Evolutionary conservation across 1,284 basidiomycete genomes (phyloP).

Genomic region (Fistulina hepatica): DNA sequence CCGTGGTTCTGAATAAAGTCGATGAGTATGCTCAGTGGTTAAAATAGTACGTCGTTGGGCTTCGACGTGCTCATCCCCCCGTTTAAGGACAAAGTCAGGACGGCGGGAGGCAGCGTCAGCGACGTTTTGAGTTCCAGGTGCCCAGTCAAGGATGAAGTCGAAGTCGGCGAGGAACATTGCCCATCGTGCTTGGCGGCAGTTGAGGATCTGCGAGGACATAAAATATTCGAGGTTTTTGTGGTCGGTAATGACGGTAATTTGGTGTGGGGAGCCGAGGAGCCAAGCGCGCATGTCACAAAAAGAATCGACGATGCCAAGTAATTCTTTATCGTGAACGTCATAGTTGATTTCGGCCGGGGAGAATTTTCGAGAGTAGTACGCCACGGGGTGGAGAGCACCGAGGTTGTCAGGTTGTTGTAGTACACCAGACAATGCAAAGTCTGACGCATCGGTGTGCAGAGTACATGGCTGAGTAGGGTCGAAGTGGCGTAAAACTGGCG

Average conservation of each 20-base stretch:
- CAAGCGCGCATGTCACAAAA: constrained; percentile 14
- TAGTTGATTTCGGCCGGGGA: constrained; percentile 29
- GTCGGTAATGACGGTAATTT: constrained; percentile 14
- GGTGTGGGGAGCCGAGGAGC: constrained; percentile 7
- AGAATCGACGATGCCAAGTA: constrained; percentile 24
- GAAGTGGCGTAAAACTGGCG: constrained; percentile 27
- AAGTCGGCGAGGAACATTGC: constrained; percentile 6
- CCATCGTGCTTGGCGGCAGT: constrained; percentile 5
- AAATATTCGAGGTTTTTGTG: constrained; percentile 17
- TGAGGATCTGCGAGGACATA: constrained; percentile 3
- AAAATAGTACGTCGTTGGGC: no score
- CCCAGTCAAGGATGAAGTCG: constrained; percentile 17
- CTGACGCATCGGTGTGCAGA: constrained; percentile 25
- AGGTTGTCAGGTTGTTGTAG: constrained; percentile 8
- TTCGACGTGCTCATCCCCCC: no score
- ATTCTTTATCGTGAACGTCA: constrained; percentile 32
- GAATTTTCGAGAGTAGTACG: constrained; percentile 24
- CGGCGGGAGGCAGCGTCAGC: constrained; percentile 23
- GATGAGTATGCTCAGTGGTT: no score
- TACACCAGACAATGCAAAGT: constrained; percentile 21
- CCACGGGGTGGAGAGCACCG: constrained; percentile 24
- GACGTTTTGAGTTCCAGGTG: constrained; percentile 16
- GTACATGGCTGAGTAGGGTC: constrained; percentile 20
- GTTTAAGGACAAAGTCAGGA: no score
- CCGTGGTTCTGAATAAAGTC: no score